A percentile compares a stretch with the other conserved stretches of the same genome.
Evolutionary conservation across 2,329 filamentous ascomycete species (phyloP).

Genomic region (Simplicillium aogashimaense): DNA sequence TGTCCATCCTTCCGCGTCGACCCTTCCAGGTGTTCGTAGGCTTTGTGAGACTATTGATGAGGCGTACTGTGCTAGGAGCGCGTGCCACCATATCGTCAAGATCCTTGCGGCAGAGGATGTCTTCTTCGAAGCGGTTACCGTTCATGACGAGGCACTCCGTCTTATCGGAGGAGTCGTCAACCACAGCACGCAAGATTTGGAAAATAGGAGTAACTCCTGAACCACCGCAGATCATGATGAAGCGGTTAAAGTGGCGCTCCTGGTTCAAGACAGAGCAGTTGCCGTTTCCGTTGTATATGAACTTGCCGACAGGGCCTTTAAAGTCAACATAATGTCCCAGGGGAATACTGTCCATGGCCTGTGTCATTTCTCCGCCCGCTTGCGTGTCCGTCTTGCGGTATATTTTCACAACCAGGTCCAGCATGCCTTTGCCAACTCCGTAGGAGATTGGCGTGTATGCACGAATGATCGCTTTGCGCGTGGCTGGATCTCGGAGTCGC

Average conservation of each 20-base stretch:
- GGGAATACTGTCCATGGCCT: conserved; percentile 63
- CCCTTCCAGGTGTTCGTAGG: background rate
- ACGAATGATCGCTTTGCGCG: conserved; percentile 65
- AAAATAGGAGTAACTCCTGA: conserved; percentile 91
- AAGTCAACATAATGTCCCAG: conserved; percentile 69
- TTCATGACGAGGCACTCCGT: conserved; percentile 67
- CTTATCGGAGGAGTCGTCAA: conserved; percentile 50
- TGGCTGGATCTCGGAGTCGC: conserved; percentile 62
- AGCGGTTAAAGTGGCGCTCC: conserved; percentile 48
- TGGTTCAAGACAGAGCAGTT: conserved; percentile 49
- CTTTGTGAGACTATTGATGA: conserved; percentile 1
- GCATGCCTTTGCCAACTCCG: conserved; percentile 43
- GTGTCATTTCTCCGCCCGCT: conserved; percentile 72
- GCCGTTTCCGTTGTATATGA: conserved; percentile 66
- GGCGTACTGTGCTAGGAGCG: background rate
- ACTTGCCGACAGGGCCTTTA: conserved; percentile 81
- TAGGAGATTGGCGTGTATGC: conserved; percentile 80
- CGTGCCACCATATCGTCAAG: background rate
- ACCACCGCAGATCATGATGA: conserved; percentile 82
- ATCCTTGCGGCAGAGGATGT: conserved; percentile 40
- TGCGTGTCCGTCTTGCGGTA: conserved; percentile 53
- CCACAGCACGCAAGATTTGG: conserved; percentile 67
- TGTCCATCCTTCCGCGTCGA: conserved; percentile 1
- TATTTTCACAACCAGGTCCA: conserved; percentile 75
- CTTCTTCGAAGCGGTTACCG: conserved; percentile 66